Base-by-base conservation (phyloP, 176 grass and related monocot species). In the Oryza meyeriana region DNA sequence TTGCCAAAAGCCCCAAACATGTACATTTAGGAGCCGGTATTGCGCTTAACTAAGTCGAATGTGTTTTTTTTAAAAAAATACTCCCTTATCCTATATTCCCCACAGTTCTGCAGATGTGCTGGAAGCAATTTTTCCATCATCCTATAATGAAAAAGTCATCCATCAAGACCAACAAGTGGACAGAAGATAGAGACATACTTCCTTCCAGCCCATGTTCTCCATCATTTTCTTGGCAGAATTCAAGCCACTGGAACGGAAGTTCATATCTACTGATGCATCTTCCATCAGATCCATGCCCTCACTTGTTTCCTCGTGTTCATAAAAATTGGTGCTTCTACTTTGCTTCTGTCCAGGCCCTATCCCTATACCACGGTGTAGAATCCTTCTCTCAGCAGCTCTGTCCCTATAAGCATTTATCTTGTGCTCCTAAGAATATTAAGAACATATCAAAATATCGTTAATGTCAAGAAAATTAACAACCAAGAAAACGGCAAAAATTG, bases 171-270 rank as follows among this genome's bases (percentile, higher is more conserved):
- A 67, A 85, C 28, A 78, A 61, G n/a, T 75, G 31, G 25, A 89
- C 36, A 79, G 71, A 73, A 80, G 35, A 75, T 25, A 87, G 48
- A 50, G 38, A 88, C 63, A 69, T 87, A 91, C 92, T 69, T 94
- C 80, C 74, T 93, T 98, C 95, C 95, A 98, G 17, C 92, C 95
- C 95, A 98, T 98, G 84, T 63, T 93, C 88, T 94, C 81, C 88
- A 98, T 88, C 27, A 98, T 93, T 92, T 87, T 98, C 80, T 91
- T 91, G 35, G 86, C 86, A 72, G 82, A 91, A 81, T 86, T 81
- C 66, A 83, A 83, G 59, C 81, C 82, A 48, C 66, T 88, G 48
- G 89, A 94, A 30, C 33, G 25, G n/a, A 91, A 84, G 64, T 82
- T 86, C 72, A 76, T 75, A 71, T 88, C 89, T 57, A 89, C 87